Evolutionary conservation across 1,139 yeast genomes (phyloP), one percentile per base, ranked within the genome.

Genomic region (Saccharomyces hybrid): DNA sequence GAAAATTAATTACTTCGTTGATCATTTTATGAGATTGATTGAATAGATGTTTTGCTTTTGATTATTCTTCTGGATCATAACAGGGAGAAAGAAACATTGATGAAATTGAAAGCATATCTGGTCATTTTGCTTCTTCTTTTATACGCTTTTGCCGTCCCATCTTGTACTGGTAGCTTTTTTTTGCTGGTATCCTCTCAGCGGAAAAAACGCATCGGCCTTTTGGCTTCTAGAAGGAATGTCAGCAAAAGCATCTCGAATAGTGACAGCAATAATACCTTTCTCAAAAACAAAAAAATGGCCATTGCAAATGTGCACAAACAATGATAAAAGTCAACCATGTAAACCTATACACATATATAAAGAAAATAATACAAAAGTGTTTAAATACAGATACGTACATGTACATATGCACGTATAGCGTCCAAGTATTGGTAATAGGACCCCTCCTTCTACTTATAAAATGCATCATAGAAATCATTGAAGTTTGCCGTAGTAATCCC

Each of bases 341-440:
- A 26, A 29, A 48, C 50, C 26, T 26, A n/a, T 48, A 48, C 34
- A 28, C 34, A 48, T 11, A 31, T 11, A 49, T 27, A 31, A 9
- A 38, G 16, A 24, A 32, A 49, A 24, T 24, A 34, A 31, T 49
- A 46, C 31, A 46, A 26, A 46, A 26, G 31, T 46, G 31, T 46
- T 26, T 46, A 46, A 26, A 46, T 46, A 46, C 48, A 46, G 16
- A 50, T 42, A 50, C 41, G 9, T 42, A 38, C 29, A 34, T 50
- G 12, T 12, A 21, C 47, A 26, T 50, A 41, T 49, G 42, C 47
- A 27, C 41, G 29, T 50, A 50, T 42, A 50, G 48, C 47, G 48
- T 42, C 42, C 29, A 42, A 41, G 46, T 50, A 5, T 42, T 6
- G 34, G 24, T 28, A 24, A 47, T 4, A 31, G 38, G 34, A 38